Evolutionary conservation across 2,329 filamentous ascomycete genomes (phyloP).

Genomic region (Arachnomyces sp.): DNA sequence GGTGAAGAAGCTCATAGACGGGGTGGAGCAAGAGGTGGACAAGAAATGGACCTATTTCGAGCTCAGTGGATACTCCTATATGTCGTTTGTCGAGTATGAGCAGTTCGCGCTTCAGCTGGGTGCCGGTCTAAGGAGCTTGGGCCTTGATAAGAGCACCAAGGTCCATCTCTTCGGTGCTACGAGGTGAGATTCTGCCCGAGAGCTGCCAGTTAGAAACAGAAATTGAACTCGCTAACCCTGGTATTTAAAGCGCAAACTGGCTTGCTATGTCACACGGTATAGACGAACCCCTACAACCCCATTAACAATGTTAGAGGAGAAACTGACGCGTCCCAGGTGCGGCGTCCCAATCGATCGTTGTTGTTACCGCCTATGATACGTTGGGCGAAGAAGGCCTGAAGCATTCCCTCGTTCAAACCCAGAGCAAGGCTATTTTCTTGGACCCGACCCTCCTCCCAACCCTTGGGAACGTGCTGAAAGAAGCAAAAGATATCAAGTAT

Average conservation of each 20-base stretch:
- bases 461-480: constrained; percentile 46
- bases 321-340: constrained; percentile 39
- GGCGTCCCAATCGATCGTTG: constrained; percentile 76
- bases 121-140: constrained; percentile 65
- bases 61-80: constrained; percentile 67
- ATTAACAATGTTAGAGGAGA: constrained; percentile 12
- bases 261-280: constrained; percentile 68
- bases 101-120: constrained; percentile 62
- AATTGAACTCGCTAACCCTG: constrained; percentile 15
- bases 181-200: constrained; percentile 43
- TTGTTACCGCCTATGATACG: constrained; percentile 56
- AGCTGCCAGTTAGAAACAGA: not conserved
- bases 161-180: constrained; percentile 82
- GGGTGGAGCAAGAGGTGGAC: constrained; percentile 68
- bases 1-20: constrained; percentile 80
- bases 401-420: constrained; percentile 26
- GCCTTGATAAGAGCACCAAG: constrained; percentile 58
- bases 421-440: constrained; percentile 27
- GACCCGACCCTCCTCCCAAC: constrained; percentile 36
- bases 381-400: constrained; percentile 27
- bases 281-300: too few species aligned
- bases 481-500: constrained; percentile 44
- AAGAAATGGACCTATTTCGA: constrained; percentile 92
- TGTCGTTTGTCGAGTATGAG: constrained; percentile 74
- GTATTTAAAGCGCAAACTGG: constrained; percentile 68